Evolutionary conservation across 352 stramenopile genomes (phyloP).

Genomic region (Hyaloperonospora arabidopsidis): DNA sequence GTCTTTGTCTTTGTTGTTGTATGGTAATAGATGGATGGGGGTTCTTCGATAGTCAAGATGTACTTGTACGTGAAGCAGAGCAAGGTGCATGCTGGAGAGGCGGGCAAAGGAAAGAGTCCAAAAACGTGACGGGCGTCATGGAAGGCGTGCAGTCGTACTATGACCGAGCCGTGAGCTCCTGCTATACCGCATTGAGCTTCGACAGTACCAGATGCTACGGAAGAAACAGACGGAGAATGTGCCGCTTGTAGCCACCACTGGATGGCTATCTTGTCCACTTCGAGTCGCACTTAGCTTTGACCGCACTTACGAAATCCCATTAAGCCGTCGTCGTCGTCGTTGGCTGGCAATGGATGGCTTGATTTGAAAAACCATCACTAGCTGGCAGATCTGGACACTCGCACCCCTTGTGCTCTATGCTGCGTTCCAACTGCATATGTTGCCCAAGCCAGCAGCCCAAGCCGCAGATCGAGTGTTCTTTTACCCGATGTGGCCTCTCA

Average conservation of each 20-base stretch:
- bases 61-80: slow-evolving; percentile 71
- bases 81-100: slow-evolving; percentile 49
- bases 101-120: slow-evolving; percentile 59
- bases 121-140: slow-evolving; percentile 79
- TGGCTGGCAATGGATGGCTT: too few species aligned
- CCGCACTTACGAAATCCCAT: background rate
- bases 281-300: slow-evolving; percentile 7
- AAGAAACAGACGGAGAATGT: slow-evolving; percentile 40
- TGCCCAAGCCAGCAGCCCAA: slow-evolving; percentile 65
- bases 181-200: slow-evolving; percentile 86
- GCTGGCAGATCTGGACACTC: slow-evolving; percentile 23
- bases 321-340: too few species aligned
- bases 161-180: slow-evolving; percentile 83
- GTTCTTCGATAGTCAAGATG: slow-evolving; percentile 63
- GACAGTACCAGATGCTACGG: slow-evolving; percentile 81
- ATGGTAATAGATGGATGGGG: too few species aligned
- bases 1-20: slow-evolving; percentile 2
- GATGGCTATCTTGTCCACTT: background rate
- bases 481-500: slow-evolving; percentile 91
- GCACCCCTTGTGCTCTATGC: slow-evolving; percentile 36
- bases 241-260: slow-evolving; percentile 38
- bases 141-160: slow-evolving; percentile 86
- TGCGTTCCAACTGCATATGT: slow-evolving; percentile 87
- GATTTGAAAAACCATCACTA: slow-evolving; percentile 6
- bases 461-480: slow-evolving; percentile 83